Conservation (phyloP, 768 basidiomycete genomes). For the Mycena albidolilacea region DNA sequence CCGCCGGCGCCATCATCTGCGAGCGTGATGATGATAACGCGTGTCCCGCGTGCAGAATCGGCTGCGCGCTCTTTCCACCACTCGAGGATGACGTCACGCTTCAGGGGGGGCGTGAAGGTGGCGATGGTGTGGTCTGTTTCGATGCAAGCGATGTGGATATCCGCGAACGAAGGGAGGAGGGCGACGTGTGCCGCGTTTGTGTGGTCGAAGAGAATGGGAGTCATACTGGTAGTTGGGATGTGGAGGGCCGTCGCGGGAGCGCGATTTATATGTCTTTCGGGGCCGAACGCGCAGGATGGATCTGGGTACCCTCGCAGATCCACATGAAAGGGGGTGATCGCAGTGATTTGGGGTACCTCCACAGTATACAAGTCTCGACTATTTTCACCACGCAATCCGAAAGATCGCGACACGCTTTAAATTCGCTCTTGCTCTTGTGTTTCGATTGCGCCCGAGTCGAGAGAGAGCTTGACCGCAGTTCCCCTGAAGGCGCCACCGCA, state of each 20-base stretch:
- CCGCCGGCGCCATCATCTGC: neutral
- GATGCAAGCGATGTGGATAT: slow-evolving; percentile 39
- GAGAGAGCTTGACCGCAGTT: too few species aligned
- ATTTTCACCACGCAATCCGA: too few species aligned
- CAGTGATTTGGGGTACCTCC: too few species aligned
- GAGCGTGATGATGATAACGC: slow-evolving; percentile 29
- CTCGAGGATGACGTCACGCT: slow-evolving; percentile 22
- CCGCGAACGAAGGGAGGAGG: slow-evolving; percentile 30
- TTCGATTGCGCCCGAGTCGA: too few species aligned
- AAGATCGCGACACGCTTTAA: too few species aligned
- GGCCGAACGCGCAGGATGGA: too few species aligned
- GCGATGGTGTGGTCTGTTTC: slow-evolving; percentile 34
- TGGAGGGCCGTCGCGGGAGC: neutral
- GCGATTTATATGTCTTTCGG: too few species aligned
- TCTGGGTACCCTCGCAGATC: too few species aligned
- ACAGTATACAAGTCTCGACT: too few species aligned
- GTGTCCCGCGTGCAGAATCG: slow-evolving; percentile 9
- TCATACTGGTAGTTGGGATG: neutral
- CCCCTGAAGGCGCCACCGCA: too few species aligned
- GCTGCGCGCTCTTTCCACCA: slow-evolving; percentile 28
- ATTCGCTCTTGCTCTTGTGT: too few species aligned
- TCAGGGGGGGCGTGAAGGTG: slow-evolving; percentile 30
- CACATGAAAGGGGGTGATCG: too few species aligned
- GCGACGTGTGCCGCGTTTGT: slow-evolving; percentile 16
- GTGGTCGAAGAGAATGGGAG: slow-evolving; percentile 25